Evolutionary conservation across 345 rosid species (phyloP), one percentile per base, ranked within the genome.

Genomic region (Pelargonium nanum): DNA sequence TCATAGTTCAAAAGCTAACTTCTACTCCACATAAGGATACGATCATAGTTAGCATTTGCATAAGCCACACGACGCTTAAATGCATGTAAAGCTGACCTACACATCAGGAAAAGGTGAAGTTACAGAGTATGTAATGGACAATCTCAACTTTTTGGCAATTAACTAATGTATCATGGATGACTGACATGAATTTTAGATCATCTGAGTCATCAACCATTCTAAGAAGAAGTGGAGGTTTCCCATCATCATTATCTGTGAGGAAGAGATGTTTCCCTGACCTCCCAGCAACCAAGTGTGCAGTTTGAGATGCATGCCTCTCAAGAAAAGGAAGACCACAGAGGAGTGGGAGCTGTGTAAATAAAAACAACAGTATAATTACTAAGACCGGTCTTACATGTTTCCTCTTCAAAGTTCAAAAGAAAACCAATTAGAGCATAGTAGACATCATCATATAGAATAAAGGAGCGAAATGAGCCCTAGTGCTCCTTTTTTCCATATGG

Each of bases 301-400:
- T 82, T 75, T 86, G 85, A 67, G 95, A 78, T 48, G 93, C 98
- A 70, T 81, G 79, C 63, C 80, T 79, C 79, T 91, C 98, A 24
- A 92, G 95, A 81, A 89, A 86, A 55, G 91, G 85, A 66, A 89
- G 84, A 69, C 96, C 98, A 60, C 92, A 86, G 19, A 89, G 92
- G 70, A 92, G 53, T n/a, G 98, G 96, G 57, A 89, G 83, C 98
- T 86, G 78, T 62, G 58, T 24, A 55, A 76, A 34, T 32, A 61
- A 73, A 62, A 65, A 21, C 54, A 40, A 16, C 12, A n/a, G 23
- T 16, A 26, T 26, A 1, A 62, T n/a, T 0, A 40, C 7, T 24
- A 22, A 56, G 26, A 54, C 22, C 21, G 34, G 32, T 8, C 54
- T 34, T 55, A 53, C 54, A 28, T 12, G 30, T 51, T 17, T 22